Evolutionary conservation across 2,329 filamentous ascomycete genomes (phyloP), one percentile per base, ranked within the genome.

Genomic region (Cordyceps fumosorosea): DNA sequence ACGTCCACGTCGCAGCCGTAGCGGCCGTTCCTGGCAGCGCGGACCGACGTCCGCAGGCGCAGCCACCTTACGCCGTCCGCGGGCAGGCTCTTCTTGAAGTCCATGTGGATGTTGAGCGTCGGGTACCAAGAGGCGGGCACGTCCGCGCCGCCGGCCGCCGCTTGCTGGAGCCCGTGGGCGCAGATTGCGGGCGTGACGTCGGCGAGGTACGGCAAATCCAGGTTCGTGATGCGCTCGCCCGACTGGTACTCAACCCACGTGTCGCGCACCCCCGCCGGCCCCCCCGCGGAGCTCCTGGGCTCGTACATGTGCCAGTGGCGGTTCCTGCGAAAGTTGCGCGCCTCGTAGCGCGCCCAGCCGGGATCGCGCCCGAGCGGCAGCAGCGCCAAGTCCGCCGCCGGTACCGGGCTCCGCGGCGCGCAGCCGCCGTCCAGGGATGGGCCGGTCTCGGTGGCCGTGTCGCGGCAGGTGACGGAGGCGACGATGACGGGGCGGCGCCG

Each of bases 1-100:
- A 93, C 76, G 32, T 86, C 75, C 24, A 93, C 79, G 66, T 93
- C 89, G 52, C 92, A 69, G 76, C 96, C 91, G 70, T 90, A 87
- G 63, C 88, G 78, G 1, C 90, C 90, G 65, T 91, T 86, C 66
- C 80, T 81, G 48, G 93, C 83, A 72, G 80, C 77, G 74, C 90
- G 92, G 5, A 85, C 80, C 60, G 82, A 79, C 14, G 87, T 79
- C 37, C 89, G 80, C 47, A 86, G 78, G 67, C 87, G 87, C 59
- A 96, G 70, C 86, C 89, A 95, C 71, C 90, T 86, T 1, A 85
- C 84, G 0, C 90, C 90, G 48, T 84, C 82, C 4, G 76, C 74
- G 0, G 89, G 89, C 51, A 96, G 71, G 7, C 80, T 72, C 71
- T 88, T 90, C 77, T 93, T 95, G 45, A 92, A 77, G 65, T 96